Percentiles rank a stretch among this genome's conserved stretches.
Evolutionary conservation across 2,329 filamentous ascomycete species (phyloP).

Genomic region (Malbranchea zuffiana): DNA sequence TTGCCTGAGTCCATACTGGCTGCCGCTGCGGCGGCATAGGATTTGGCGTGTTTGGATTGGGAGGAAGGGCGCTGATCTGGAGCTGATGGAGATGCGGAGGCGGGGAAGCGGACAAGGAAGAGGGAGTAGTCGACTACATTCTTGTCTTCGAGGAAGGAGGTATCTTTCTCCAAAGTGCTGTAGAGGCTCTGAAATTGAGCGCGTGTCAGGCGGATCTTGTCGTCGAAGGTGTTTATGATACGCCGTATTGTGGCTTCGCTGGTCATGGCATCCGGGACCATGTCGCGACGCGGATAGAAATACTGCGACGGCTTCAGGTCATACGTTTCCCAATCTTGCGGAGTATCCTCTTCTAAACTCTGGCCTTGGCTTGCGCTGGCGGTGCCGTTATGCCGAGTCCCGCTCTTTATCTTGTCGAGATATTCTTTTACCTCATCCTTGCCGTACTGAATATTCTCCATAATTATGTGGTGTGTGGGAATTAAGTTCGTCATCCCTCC

Average conservation of each 20-base stretch:
- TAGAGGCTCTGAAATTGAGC: slow-evolving; percentile 48
- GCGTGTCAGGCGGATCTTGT: slow-evolving; percentile 49
- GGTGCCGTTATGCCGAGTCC: too few relatives aligned
- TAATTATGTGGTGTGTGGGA: slow-evolving; percentile 62
- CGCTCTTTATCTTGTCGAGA: too few relatives aligned
- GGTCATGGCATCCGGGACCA: slow-evolving; percentile 52
- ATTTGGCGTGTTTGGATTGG: background rate
- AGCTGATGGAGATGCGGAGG: slow-evolving; percentile 24
- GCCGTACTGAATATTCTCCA: slow-evolving; percentile 64
- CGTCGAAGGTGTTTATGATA: slow-evolving; percentile 56
- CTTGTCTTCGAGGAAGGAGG: slow-evolving; percentile 48
- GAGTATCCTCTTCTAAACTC: slow-evolving; percentile 19
- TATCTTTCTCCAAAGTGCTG: slow-evolving; percentile 49
- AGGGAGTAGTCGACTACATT: slow-evolving; percentile 68
- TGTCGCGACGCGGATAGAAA: slow-evolving; percentile 64
- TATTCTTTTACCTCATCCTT: slow-evolving; percentile 34
- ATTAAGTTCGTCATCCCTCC: slow-evolving; percentile 50
- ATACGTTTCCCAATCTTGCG: slow-evolving; percentile 55
- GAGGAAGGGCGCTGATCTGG: slow-evolving; percentile 21
- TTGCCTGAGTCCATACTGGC: too few relatives aligned
- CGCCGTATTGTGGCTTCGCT: slow-evolving; percentile 55
- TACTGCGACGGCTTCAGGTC: slow-evolving; percentile 65
- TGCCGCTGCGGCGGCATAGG: background rate
- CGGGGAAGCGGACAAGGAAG: slow-evolving; percentile 53
- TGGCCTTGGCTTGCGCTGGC: background rate